phyloP scores from a whole-genome alignment of 192 early-diverging fungal genomes.

The Phlyctochytrium arcticum region DNA sequence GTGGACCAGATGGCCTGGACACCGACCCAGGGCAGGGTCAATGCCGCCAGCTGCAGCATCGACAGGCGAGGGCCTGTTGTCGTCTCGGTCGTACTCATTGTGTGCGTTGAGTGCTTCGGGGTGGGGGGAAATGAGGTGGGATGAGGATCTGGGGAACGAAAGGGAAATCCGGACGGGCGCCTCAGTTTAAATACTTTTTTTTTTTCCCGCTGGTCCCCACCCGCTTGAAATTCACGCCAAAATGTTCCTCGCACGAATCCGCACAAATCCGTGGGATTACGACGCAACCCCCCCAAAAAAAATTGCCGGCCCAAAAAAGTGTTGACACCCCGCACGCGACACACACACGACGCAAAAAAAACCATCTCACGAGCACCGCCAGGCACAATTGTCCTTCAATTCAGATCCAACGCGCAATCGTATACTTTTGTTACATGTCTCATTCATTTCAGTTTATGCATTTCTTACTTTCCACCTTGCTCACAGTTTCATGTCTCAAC shows the following conservation, averaged over 20 bases:
- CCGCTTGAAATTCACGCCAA: not conserved
- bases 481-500: too few species aligned
- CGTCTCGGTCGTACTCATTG: not conserved
- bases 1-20: conserved; percentile 6
- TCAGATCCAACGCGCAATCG: too few species aligned
- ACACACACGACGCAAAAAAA: too few species aligned
- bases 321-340: too few species aligned
- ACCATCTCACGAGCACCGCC: too few species aligned
- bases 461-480: too few species aligned
- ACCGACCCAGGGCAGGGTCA: conserved; percentile 1
- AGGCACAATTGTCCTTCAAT: too few species aligned
- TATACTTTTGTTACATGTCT: too few species aligned
- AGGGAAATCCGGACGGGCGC: not conserved
- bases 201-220: not conserved
- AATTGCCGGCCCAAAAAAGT: too few species aligned
- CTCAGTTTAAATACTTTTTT: not conserved
- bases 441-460: too few species aligned
- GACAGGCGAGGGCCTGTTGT: not conserved
- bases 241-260: not conserved
- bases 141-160: not conserved
- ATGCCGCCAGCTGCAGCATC: not conserved
- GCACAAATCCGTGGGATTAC: too few species aligned
- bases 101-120: not conserved
- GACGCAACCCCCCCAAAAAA: too few species aligned
- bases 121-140: not conserved